Conservation (phyloP, 257 asterid species). For the Gentiana macrophylla region DNA sequence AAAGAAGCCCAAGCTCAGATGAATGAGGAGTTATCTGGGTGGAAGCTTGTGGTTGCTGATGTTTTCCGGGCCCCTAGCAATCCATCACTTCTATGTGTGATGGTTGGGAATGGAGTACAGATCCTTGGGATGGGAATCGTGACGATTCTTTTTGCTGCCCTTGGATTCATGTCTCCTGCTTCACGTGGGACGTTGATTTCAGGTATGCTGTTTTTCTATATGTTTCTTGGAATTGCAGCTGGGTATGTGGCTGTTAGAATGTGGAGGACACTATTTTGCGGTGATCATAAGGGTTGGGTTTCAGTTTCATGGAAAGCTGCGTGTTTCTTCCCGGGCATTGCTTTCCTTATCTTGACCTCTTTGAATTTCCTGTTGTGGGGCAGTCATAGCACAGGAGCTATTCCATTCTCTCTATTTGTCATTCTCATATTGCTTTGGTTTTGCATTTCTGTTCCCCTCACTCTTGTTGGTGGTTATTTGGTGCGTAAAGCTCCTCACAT, state of each 20-base stretch:
- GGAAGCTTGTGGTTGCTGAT: slow-evolving; percentile 89
- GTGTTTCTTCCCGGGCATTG: slow-evolving; percentile 80
- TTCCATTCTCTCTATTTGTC: slow-evolving; percentile 62
- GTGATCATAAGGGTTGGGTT: slow-evolving; percentile 71
- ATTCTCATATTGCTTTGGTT: slow-evolving; percentile 68
- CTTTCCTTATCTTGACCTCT: slow-evolving; percentile 52
- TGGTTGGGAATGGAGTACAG: slow-evolving; percentile 90
- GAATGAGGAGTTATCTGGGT: slow-evolving; percentile 90
- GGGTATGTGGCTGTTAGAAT: slow-evolving; percentile 85
- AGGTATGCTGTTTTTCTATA: slow-evolving; percentile 81
- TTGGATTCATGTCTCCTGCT: slow-evolving; percentile 92
- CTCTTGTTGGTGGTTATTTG: slow-evolving; percentile 72
- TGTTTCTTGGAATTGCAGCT: slow-evolving; percentile 72
- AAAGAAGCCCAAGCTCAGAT: slow-evolving; percentile 90
- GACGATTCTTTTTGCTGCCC: slow-evolving; percentile 77
- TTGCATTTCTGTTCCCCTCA: slow-evolving; percentile 80
- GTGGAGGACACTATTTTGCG: slow-evolving; percentile 68
- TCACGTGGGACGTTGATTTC: slow-evolving; percentile 76
- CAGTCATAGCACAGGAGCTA: slow-evolving; percentile 89
- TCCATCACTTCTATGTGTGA: slow-evolving; percentile 67
- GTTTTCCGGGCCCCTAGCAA: slow-evolving; percentile 66
- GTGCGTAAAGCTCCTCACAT: slow-evolving; percentile 74
- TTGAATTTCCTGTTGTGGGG: slow-evolving; percentile 86
- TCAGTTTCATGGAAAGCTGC: slow-evolving; percentile 80
- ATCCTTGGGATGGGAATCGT: slow-evolving; percentile 86